A percentile compares a stretch with the other conserved stretches of the same genome.
phyloP scores from a whole-genome alignment of 371 early-diverging fungal genomes.

The Mycotypha africana region DNA sequence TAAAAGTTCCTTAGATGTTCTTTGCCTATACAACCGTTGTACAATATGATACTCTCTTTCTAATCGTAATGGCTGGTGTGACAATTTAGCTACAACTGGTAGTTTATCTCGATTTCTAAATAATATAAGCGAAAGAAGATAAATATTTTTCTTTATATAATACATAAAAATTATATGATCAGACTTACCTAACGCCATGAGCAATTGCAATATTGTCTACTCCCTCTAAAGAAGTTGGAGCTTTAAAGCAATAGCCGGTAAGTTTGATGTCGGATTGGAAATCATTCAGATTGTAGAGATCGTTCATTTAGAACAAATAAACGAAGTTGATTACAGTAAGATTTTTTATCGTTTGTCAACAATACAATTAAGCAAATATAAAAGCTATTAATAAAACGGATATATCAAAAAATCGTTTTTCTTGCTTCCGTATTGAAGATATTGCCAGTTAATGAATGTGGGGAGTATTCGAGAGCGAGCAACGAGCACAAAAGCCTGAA shows the following conservation, averaged over 20 bases:
- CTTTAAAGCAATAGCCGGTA: slow-evolving; percentile 29
- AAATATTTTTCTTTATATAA: no score
- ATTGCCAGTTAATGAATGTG: no score
- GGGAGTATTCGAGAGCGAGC: no score
- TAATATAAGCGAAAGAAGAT: no score
- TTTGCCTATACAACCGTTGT: slow-evolving; percentile 28
- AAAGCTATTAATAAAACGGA: no score
- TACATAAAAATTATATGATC: no score
- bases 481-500: no score
- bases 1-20: slow-evolving; percentile 22
- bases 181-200: slow-evolving; percentile 30
- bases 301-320: slow-evolving; percentile 6
- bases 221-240: slow-evolving; percentile 22
- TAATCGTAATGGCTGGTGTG: slow-evolving; percentile 34
- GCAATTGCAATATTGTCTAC: slow-evolving; percentile 32
- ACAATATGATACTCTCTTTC: slow-evolving; percentile 45
- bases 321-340: no score
- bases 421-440: no score
- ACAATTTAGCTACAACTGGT: slow-evolving; percentile 40
- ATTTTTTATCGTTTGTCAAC: no score
- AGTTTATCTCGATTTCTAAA: slow-evolving; percentile 30
- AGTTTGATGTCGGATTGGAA: slow-evolving; percentile 1
- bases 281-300: slow-evolving; percentile 1
- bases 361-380: no score
- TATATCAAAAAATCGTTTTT: no score